Base-by-base conservation (phyloP, 1,139 yeast species). In the Lodderomyces elongisporus region DNA sequence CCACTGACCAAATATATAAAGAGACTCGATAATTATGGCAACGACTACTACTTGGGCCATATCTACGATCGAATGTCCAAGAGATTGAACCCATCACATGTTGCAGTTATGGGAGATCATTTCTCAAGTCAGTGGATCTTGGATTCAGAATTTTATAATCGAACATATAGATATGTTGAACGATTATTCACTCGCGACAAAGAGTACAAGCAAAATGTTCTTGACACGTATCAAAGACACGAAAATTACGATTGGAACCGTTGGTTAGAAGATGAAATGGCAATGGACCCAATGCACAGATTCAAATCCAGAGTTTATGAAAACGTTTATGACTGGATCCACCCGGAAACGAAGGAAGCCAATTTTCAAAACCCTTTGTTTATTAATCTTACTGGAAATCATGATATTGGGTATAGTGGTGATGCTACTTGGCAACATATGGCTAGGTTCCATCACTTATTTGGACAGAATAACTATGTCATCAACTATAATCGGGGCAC, bases 51-150 rank as follows among this genome's bases (percentile, higher is more conserved):
- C 50, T 61, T 91, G 43, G 94, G 95, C 3, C 96, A 89, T 50
- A 79, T 89, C 25, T 88, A 82, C 54, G 47, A 58, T 1, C 70
- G 73, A 10, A 79, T 89, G 83, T 70, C 73, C 44, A 48, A 51
- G 9, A 60, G 88, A 42, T 60, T 85, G 40, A 45, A 65, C 3
- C 98, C 98, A 1, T 71, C 80, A 18, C 89, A 81, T 55, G 89
- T 85, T 8, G 85, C 85, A 0, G 94, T 88, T 0, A 73, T 91
- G 78, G 98, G 98, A 1, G 98, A 91, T 57, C 67, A 87, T 44
- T 78, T 91, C 43, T 85, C 95, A n/a, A 82, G 93, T 10, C 98
- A 91, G 60, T 91, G 98, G 97, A 87, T 91, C 42, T 70, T 71
- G 27, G 96, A 88, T 57, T 72, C 78, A 12, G 97, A 89, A 55